phyloP scores from a whole-genome alignment of 2,329 filamentous ascomycete genomes.

The Cladosporium colombiae region DNA sequence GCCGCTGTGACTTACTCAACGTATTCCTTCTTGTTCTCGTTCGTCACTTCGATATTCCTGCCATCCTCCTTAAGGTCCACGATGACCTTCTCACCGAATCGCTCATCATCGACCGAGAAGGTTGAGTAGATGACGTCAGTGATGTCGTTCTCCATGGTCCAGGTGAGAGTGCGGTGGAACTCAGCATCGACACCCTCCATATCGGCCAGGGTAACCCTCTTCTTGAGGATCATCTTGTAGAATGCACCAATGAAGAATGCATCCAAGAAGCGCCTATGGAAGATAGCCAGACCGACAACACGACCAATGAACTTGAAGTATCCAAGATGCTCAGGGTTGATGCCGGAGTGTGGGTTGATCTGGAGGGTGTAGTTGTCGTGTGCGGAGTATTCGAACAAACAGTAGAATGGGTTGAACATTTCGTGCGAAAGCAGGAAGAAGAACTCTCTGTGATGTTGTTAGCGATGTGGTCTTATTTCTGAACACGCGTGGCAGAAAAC shows the following conservation, averaged over 20 bases:
- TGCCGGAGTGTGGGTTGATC: constrained; percentile 98
- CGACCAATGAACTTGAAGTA: constrained; percentile 99
- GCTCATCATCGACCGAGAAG: constrained; percentile 95
- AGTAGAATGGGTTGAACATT: constrained; percentile 99
- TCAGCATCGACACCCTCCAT: constrained; percentile 99
- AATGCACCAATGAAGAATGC: constrained; percentile 99
- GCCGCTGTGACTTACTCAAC: constrained; percentile 67
- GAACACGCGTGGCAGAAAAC: constrained; percentile 24
- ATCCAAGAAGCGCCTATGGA: constrained; percentile 95
- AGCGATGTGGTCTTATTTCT: constrained; percentile 24
- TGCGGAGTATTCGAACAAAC: constrained; percentile 97
- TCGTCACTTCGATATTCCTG: constrained; percentile 90
- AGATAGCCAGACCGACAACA: constrained; percentile 94
- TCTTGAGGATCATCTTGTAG: constrained; percentile 98
- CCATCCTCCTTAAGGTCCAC: constrained; percentile 92
- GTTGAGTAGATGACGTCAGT: constrained; percentile 92
- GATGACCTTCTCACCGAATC: constrained; percentile 90
- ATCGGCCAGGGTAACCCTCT: constrained; percentile 85
- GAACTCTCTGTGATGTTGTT: constrained; percentile 70
- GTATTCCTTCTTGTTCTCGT: constrained; percentile 99
- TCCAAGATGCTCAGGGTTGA: constrained; percentile 98
- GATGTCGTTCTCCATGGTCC: constrained; percentile 98
- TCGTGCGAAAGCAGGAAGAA: constrained; percentile 99
- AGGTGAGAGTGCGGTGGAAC: constrained; percentile 93
- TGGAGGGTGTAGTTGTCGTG: constrained; percentile 99